phyloP scores from a whole-genome alignment of 306 rosid genomes.

The Acacia confusa region DNA sequence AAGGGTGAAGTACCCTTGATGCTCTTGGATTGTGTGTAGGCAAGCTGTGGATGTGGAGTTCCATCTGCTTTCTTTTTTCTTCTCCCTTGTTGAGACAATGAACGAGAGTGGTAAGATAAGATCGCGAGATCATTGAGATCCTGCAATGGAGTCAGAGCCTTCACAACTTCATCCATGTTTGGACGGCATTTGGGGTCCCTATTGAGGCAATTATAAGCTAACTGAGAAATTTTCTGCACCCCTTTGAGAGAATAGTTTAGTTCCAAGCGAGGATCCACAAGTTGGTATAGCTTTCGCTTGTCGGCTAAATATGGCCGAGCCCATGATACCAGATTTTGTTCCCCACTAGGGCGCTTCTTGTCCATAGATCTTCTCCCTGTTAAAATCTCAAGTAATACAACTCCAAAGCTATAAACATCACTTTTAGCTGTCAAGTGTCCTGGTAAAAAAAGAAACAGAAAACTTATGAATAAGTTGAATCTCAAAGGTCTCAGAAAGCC shows the following conservation, averaged over 20 bases:
- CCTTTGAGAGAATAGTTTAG: constrained; percentile 81
- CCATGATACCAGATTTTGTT: constrained; percentile 93
- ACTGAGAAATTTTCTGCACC: constrained; percentile 85
- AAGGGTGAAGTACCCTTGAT: constrained; percentile 72
- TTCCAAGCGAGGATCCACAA: constrained; percentile 89
- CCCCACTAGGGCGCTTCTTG: constrained; percentile 91
- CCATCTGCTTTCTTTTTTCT: constrained; percentile 80
- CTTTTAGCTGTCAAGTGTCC: constrained; percentile 95
- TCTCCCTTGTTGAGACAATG: constrained; percentile 73
- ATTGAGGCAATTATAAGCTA: constrained; percentile 79
- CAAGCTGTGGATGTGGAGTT: constrained; percentile 68
- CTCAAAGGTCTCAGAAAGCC: constrained; percentile 18
- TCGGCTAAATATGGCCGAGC: constrained; percentile 87
- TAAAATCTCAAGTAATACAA: constrained; percentile 84
- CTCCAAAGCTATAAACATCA: constrained; percentile 97
- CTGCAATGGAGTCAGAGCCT: constrained; percentile 74
- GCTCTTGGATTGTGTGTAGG: constrained; percentile 68
- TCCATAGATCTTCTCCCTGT: constrained; percentile 98
- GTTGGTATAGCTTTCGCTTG: constrained; percentile 72
- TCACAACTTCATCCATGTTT: constrained; percentile 90
- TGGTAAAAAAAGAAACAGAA: constrained; percentile 40
- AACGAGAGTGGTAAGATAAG: constrained; percentile 67
- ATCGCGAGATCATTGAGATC: constrained; percentile 86
- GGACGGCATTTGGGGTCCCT: constrained; percentile 89
- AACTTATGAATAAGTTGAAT: not conserved